phyloP scores from a whole-genome alignment of 768 basidiomycete species.

The Phanerochaete carnosa region DNA sequence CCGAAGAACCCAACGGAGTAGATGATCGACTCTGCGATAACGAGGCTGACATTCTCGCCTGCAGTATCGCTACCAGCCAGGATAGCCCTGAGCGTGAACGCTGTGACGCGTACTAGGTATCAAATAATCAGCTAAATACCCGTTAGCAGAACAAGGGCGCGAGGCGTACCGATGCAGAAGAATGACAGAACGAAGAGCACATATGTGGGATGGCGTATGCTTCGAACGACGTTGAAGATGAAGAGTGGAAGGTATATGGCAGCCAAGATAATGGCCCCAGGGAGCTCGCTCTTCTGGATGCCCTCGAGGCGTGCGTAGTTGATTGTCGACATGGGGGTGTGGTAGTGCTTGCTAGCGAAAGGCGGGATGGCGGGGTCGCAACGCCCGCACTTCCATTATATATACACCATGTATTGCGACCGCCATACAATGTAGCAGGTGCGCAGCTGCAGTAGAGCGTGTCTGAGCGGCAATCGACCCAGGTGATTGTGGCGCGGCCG shows the following conservation, averaged over 20 bases:
- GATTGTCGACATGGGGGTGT: not conserved
- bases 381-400: too few relatives aligned
- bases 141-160: too few relatives aligned
- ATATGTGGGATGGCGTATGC: constrained; percentile 18
- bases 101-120: constrained; percentile 25
- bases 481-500: too few relatives aligned
- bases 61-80: constrained; percentile 25
- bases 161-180: constrained; percentile 26
- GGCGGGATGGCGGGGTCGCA: too few relatives aligned
- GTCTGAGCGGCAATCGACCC: too few relatives aligned
- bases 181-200: constrained; percentile 23
- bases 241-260: constrained; percentile 25
- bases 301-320: constrained; percentile 4
- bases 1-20: constrained; percentile 35
- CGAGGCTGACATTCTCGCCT: constrained; percentile 19
- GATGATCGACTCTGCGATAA: constrained; percentile 28
- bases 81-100: constrained; percentile 28
- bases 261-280: constrained; percentile 21
- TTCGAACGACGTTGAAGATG: constrained; percentile 18
- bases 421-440: too few relatives aligned
- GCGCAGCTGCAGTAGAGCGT: too few relatives aligned
- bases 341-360: too few relatives aligned
- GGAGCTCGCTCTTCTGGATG: constrained; percentile 6
- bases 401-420: not conserved
- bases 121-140: too few relatives aligned